Base-by-base conservation (phyloP, 805 yeast species). In the Kluyveromyces dobzhanskii region DNA sequence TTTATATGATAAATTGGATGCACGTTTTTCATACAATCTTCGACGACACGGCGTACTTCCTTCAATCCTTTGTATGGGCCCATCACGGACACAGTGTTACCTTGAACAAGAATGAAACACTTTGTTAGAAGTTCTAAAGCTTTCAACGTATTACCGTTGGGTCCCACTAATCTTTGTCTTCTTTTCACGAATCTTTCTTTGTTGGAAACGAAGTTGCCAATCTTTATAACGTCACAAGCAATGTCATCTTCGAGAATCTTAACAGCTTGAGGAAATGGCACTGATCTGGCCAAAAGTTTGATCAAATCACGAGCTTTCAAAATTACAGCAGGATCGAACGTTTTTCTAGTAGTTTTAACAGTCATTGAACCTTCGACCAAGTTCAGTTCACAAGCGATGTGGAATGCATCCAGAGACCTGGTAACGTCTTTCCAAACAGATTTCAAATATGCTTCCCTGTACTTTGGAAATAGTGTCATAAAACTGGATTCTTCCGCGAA, bases 1-100 rank as follows among this genome's bases (percentile, higher is more conserved):
- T 92, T 92, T 57, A 92, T 90, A 61, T 92, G 90, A 64, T 92
- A 92, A 44, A 92, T 90, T n/a, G 98, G 98, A 60, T 92, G 98
- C 11, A 92, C 72, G 53, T 92, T 92, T 56, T 73, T 78, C 98
- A 92, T 92, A 64, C 97, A 92, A 59, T 92, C 98, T 60, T 90
- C 97, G 30, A 92, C 95, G 25, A 92, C 87, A 56, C 97, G 75
- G 63, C 97, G 76, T 6, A 86, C 77, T 47, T 84, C 94, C 59
- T 92, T 92, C 46, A 92, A 69, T 5, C 97, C 97, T 57, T 83
- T 86, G 66, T 67, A 88, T 19, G 95, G 90, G 8, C 98, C 98
- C 97, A 92, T 92, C 10, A 81, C 90, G 39, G 96, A 77, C 3
- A 92, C 98, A 2, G 98, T 92, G 62, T 83, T 87, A 57, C 98